These are phyloP conservation scores for Clathrospora elynae DNA, from an alignment of 2,329 filamentous ascomycete genomes.

Conservation along the genomic window DNA sequence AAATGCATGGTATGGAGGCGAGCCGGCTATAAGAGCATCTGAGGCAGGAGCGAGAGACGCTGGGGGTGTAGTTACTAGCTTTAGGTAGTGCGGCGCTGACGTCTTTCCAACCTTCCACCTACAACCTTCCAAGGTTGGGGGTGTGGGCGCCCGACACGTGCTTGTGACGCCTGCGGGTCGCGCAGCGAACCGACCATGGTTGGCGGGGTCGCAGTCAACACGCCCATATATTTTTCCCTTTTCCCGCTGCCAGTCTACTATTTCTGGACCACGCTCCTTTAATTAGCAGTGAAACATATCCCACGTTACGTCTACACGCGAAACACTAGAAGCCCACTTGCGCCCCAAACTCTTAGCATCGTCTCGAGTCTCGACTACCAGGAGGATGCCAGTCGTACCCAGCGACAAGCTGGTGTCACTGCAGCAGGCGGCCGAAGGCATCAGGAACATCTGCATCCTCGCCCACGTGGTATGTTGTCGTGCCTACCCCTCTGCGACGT, in stretches of 20 bases:
- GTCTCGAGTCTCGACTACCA: constrained; percentile 1
- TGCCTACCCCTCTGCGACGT: background rate
- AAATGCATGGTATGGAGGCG: constrained; percentile 10
- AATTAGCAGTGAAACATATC: constrained; percentile 16
- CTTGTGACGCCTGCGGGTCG: no score
- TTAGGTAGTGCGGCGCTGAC: no score
- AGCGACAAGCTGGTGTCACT: constrained; percentile 89
- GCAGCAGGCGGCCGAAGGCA: constrained; percentile 83
- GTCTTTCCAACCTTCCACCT: no score
- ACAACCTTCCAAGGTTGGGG: no score
- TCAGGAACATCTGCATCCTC: constrained; percentile 68
- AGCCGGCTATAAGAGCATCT: constrained; percentile 5
- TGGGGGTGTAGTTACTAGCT: background rate
- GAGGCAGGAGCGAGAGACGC: background rate
- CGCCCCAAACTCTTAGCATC: background rate
- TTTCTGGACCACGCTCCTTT: constrained; percentile 1
- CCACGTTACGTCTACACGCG: constrained; percentile 5
- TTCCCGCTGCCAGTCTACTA: background rate
- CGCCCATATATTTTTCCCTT: no score
- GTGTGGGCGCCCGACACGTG: no score
- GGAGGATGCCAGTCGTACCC: constrained; percentile 83
- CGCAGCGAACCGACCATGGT: no score
- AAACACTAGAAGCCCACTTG: constrained; percentile 4
- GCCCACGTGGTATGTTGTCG: constrained; percentile 18
- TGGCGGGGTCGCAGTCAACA: no score